Evolutionary conservation across 306 rosid genomes (phyloP), one percentile per base, ranked within the genome.

Genomic region (Pachyrhizus erosus): DNA sequence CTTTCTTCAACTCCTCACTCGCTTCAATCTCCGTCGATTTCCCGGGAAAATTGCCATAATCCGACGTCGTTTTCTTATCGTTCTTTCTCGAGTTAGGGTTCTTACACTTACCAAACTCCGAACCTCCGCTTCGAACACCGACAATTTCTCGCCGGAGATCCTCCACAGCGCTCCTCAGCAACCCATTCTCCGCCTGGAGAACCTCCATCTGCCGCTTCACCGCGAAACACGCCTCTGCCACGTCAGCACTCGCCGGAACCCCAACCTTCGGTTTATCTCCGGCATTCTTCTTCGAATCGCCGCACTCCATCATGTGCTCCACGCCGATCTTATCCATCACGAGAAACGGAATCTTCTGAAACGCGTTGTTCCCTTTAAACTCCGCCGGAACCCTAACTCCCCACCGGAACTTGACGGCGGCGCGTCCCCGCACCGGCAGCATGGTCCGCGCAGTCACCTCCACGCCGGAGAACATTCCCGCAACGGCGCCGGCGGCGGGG

Each of bases 271-370:
- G 1, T 4, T 68, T 74, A 1, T 23, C 42, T 33, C 78, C 82
- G 40, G 48, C 69, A 0, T 17, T 71, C 84, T 84, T 85, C 85
- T 76, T 85, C 13, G 83, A 82, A 49, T 81, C 93, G 1, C 51
- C 70, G 4, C 81, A 83, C 52, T 91, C 94, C 88, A 86, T 85
- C 86, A 87, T 84, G 89, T 87, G 98, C 70, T 96, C 99, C 61
- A 96, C 72, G 39, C 96, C 96, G 62, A 96, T 91, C 92, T 96
- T 96, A 78, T 93, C 93, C 97, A 96, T 83, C 81, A 91, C 96
- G 83, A 96, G 76, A 70, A 92, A 89, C 71, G 99, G 98, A 74
- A 90, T 85, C 71, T 87, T 88, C 80, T 76, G 90, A 26, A 89
- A 85, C 57, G 90, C 82, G 17, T 33, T 70, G 0, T 15, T 6